Conservation (phyloP, 441 rosid species). For the Lepidium campestre region DNA sequence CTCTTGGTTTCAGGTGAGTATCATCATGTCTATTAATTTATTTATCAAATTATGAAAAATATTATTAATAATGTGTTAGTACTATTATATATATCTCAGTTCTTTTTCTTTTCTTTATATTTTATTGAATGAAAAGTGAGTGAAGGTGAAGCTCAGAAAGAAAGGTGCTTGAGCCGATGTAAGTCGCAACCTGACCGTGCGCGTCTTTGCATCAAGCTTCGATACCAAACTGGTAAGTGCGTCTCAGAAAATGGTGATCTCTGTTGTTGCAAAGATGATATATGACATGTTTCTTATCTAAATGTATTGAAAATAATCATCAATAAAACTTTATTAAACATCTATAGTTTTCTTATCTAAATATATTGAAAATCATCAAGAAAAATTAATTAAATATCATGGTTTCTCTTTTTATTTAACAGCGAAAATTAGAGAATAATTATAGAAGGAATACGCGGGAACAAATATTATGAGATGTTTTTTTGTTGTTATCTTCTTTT, state of each 20-base stretch:
- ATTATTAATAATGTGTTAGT: background rate
- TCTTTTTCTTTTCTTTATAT: background rate
- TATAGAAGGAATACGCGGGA: too few species aligned
- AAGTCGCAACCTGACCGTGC: background rate
- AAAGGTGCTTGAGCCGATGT: background rate
- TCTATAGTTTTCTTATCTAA: too few species aligned
- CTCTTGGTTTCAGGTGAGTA: constrained; percentile 6
- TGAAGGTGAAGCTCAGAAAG: background rate
- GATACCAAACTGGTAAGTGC: background rate
- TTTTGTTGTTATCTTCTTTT: too few species aligned
- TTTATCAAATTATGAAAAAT: background rate
- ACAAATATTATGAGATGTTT: too few species aligned
- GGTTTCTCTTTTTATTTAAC: too few species aligned
- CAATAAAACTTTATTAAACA: too few species aligned
- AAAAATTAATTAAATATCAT: too few species aligned
- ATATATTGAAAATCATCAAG: too few species aligned
- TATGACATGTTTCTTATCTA: background rate
- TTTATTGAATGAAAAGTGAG: background rate
- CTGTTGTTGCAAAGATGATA: background rate
- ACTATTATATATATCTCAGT: background rate
- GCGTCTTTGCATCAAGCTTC: background rate
- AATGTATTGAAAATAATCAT: too few species aligned
- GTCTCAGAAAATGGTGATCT: background rate
- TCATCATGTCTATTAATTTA: background rate
- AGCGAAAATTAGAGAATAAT: too few species aligned